These are phyloP conservation scores for Penicillium sp. DNA, from an alignment of 2,329 filamentous ascomycete species.

Conservation along the genomic window DNA sequence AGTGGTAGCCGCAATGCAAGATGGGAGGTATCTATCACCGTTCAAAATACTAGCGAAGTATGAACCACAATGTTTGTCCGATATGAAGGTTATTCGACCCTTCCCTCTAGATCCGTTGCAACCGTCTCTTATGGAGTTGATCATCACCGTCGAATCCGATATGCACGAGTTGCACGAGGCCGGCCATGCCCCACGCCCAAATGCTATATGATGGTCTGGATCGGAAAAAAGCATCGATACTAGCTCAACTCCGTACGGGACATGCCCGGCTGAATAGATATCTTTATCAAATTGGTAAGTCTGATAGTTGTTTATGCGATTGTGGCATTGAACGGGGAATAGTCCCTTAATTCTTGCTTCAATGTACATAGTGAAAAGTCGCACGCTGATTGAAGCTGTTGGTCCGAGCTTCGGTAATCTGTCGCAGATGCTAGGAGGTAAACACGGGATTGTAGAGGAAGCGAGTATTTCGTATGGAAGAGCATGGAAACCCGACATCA, in stretches of 20 bases:
- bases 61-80: not conserved
- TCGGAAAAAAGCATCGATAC: constrained; percentile 7
- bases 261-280: constrained; percentile 2
- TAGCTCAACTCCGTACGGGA: constrained; percentile 2
- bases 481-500: too few relatives aligned
- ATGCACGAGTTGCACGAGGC: too few relatives aligned
- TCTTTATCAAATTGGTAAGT: constrained; percentile 1
- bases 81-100: not conserved
- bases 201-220: constrained; percentile 4
- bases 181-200: not conserved
- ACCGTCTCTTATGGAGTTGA: too few relatives aligned
- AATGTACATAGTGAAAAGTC: constrained; percentile 6
- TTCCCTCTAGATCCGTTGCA: too few relatives aligned
- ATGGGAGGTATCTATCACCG: not conserved
- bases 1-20: not conserved
- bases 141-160: too few relatives aligned
- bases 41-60: not conserved
- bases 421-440: constrained; percentile 5
- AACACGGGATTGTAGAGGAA: too few relatives aligned
- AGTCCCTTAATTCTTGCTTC: constrained; percentile 1
- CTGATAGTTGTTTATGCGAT: not conserved
- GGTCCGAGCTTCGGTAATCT: not conserved
- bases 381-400: not conserved
- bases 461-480: too few relatives aligned
- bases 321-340: constrained; percentile 2